These are phyloP conservation scores for Microcyclospora pomicola DNA, from an alignment of 2,329 filamentous ascomycete species.

Conservation along the genomic window DNA sequence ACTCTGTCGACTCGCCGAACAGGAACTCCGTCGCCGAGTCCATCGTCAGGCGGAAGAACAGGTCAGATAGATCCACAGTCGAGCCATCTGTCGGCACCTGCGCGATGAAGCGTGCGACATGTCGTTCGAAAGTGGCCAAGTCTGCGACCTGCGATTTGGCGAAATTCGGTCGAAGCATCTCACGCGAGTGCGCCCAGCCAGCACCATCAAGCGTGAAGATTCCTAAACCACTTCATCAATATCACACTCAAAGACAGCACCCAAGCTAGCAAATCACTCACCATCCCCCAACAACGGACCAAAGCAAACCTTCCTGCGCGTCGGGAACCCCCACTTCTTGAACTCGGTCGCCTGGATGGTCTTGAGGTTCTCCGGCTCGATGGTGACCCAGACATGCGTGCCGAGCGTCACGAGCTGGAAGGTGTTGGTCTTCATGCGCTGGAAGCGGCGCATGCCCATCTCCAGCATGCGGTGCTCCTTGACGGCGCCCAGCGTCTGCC, in stretches of 20 bases:
- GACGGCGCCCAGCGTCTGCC: conserved; percentile 25
- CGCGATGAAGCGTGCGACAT: conserved; percentile 44
- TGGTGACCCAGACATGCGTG: conserved; percentile 25
- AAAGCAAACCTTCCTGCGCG: conserved; percentile 21
- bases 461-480: conserved; percentile 26
- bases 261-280: conserved; percentile 10
- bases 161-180: conserved; percentile 42
- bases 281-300: conserved; percentile 30
- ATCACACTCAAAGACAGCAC: not conserved
- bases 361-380: conserved; percentile 37
- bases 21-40: conserved; percentile 56
- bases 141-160: conserved; percentile 39
- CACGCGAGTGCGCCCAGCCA: conserved; percentile 24
- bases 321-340: conserved; percentile 32
- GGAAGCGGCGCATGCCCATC: conserved; percentile 21
- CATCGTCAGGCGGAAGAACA: conserved; percentile 53
- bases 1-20: conserved; percentile 39
- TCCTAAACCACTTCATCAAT: conserved; percentile 3
- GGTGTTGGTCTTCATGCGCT: conserved; percentile 21
- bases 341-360: conserved; percentile 31
- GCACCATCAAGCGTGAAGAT: conserved; percentile 34
- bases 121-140: conserved; percentile 44
- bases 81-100: conserved; percentile 41
- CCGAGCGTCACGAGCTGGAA: conserved; percentile 26
- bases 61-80: conserved; percentile 43